Conservation (phyloP, 208 protist species). For the Crithidia expoeki region DNA sequence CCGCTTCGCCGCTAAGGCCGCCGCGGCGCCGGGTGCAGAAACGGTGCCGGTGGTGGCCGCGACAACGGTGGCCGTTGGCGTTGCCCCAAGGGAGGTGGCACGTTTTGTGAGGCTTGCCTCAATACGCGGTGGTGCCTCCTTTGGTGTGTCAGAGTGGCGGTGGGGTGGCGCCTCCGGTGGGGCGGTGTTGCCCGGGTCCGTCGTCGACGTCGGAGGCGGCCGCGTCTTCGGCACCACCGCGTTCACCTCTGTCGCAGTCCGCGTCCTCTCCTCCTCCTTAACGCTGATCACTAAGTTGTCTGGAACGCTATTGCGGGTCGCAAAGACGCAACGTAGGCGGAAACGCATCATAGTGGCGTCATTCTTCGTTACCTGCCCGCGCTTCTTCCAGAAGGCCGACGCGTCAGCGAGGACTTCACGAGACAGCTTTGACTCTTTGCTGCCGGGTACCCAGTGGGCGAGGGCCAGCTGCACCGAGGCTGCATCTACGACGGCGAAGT, state of each 20-base stretch:
- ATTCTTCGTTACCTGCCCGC: conserved; percentile 42
- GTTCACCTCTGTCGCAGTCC: conserved; percentile 6
- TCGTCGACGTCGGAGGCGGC: conserved; percentile 34
- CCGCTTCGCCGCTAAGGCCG: background rate
- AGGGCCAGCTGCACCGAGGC: conserved; percentile 2
- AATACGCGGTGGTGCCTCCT: conserved; percentile 8
- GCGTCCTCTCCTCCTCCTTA: conserved; percentile 29
- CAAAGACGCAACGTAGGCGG: conserved; percentile 60
- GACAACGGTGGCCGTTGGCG: background rate
- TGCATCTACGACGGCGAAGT: conserved; percentile 67
- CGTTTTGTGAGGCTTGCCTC: background rate
- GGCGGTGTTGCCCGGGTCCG: conserved; percentile 28
- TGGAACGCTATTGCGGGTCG: conserved; percentile 42
- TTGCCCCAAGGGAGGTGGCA: background rate
- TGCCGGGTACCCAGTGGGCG: conserved; percentile 19
- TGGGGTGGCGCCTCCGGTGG: conserved; percentile 35
- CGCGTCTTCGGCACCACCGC: conserved; percentile 30
- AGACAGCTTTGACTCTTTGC: conserved; percentile 18
- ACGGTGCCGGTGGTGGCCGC: background rate
- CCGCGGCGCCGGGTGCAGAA: background rate
- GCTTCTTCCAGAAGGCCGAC: conserved; percentile 63
- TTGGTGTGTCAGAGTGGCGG: conserved; percentile 20
- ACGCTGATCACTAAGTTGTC: conserved; percentile 54
- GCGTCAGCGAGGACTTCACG: conserved; percentile 40
- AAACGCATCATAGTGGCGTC: conserved; percentile 29